phyloP scores from a whole-genome alignment of 352 stramenopile species.

The Hyaloperonospora brassicae region DNA sequence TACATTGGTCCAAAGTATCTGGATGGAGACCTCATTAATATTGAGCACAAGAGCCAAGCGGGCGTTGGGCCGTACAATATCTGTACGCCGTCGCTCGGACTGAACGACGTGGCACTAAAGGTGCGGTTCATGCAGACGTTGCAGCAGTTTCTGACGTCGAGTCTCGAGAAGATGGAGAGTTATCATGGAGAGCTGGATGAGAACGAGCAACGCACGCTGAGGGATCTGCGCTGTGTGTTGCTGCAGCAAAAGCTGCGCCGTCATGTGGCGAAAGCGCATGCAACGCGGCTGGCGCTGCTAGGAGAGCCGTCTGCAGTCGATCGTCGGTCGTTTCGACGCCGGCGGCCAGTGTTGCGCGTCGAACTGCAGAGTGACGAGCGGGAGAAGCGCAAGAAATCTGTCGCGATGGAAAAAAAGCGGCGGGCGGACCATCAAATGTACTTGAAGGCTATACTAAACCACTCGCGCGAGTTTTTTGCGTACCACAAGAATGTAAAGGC shows the following conservation, averaged over 20 bases:
- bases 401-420: constrained; percentile 78
- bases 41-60: constrained; percentile 40
- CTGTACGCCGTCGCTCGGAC: constrained; percentile 48
- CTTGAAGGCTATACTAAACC: constrained; percentile 71
- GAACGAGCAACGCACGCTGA: constrained; percentile 40
- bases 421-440: constrained; percentile 72
- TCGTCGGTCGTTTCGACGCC: constrained; percentile 66
- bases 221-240: constrained; percentile 58
- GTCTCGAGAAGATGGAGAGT: constrained; percentile 51
- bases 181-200: constrained; percentile 29
- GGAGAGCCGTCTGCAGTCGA: constrained; percentile 61
- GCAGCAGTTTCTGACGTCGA: constrained; percentile 59
- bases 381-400: constrained; percentile 73
- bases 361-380: constrained; percentile 65
- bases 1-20: constrained; percentile 58
- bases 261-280: constrained; percentile 54
- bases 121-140: constrained; percentile 64
- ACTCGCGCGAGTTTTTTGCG: constrained; percentile 80
- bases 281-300: constrained; percentile 50
- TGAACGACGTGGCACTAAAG: constrained; percentile 70
- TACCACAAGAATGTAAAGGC: constrained; percentile 83
- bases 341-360: constrained; percentile 48
- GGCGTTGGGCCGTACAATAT: constrained; percentile 59
- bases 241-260: constrained; percentile 66
- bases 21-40: constrained; percentile 55